Evolutionary conservation across 805 yeast genomes (phyloP).

Genomic region (Yamadazyma tumulicola): DNA sequence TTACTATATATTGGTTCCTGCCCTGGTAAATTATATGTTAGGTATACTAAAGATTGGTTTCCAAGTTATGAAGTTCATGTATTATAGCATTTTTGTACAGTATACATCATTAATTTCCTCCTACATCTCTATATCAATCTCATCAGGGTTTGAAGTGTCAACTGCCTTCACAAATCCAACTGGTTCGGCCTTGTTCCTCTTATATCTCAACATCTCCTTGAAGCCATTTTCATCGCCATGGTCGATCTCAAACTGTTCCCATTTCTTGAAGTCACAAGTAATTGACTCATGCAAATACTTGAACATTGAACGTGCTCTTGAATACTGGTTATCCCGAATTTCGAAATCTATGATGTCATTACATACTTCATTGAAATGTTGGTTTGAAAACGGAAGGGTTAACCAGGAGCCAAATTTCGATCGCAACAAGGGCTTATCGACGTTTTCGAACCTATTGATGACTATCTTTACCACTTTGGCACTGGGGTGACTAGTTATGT

Average conservation of each 20-base stretch:
- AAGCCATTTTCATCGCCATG: constrained; percentile 69
- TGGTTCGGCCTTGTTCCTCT: constrained; percentile 39
- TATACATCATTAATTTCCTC: too few species aligned
- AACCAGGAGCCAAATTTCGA: constrained; percentile 10
- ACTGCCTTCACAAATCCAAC: constrained; percentile 50
- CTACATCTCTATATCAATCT: constrained; percentile 55
- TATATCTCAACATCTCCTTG: constrained; percentile 67
- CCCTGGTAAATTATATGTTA: not conserved
- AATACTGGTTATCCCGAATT: constrained; percentile 44
- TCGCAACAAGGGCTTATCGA: constrained; percentile 8
- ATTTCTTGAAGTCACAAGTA: constrained; percentile 24
- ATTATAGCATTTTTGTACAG: too few species aligned
- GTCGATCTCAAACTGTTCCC: constrained; percentile 73
- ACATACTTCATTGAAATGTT: constrained; percentile 26
- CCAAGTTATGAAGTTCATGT: too few species aligned
- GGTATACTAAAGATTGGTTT: too few species aligned
- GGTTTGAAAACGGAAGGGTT: constrained; percentile 26
- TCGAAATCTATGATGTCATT: constrained; percentile 58
- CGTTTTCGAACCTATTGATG: constrained; percentile 1
- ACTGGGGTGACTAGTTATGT: constrained; percentile 9
- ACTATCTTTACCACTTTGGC: constrained; percentile 7
- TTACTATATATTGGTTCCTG: not conserved
- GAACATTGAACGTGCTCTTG: constrained; percentile 61
- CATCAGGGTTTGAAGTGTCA: constrained; percentile 47
- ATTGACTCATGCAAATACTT: constrained; percentile 31